phyloP scores from a whole-genome alignment of 345 rosid species.

The Sonneratia alba region DNA sequence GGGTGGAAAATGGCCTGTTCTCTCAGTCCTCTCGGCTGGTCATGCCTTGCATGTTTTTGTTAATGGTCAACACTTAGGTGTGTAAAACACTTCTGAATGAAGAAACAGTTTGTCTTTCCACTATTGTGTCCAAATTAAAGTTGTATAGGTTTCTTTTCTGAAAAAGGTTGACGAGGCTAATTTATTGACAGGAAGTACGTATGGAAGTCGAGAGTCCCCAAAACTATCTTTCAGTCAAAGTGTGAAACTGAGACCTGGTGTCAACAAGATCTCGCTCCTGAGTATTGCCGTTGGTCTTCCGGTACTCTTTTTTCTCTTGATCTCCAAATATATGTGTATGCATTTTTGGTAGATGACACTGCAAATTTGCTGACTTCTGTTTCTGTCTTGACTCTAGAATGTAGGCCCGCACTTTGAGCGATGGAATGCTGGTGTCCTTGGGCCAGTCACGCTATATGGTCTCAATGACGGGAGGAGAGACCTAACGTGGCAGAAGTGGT shows the following conservation, averaged over 20 bases:
- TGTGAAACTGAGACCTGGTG: conserved; percentile 74
- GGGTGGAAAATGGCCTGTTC: conserved; percentile 24
- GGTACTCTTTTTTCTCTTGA: conserved; percentile 36
- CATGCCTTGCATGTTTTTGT: conserved; percentile 41
- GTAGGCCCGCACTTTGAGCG: conserved; percentile 98
- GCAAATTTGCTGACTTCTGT: conserved; percentile 4
- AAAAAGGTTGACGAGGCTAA: neutral
- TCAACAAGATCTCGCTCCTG: conserved; percentile 69
- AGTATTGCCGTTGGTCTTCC: conserved; percentile 98
- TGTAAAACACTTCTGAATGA: neutral
- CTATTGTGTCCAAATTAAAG: neutral
- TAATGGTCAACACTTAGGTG: conserved; percentile 34
- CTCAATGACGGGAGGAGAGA: conserved; percentile 74
- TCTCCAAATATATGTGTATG: neutral
- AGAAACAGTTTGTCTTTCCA: neutral
- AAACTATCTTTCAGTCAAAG: conserved; percentile 63
- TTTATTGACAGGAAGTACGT: conserved; percentile 52
- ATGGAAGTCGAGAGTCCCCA: conserved; percentile 87
- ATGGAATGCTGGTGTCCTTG: conserved; percentile 95
- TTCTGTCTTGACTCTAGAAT: conserved; percentile 36
- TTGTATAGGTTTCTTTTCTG: neutral
- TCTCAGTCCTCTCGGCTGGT: conserved; percentile 38
- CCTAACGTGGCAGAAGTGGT: conserved; percentile 95
- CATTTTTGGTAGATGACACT: conserved; percentile 7
- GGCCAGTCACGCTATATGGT: conserved; percentile 76